Evolutionary conservation across 805 yeast species (phyloP).

Genomic region (Nakazawaea holstii): DNA sequence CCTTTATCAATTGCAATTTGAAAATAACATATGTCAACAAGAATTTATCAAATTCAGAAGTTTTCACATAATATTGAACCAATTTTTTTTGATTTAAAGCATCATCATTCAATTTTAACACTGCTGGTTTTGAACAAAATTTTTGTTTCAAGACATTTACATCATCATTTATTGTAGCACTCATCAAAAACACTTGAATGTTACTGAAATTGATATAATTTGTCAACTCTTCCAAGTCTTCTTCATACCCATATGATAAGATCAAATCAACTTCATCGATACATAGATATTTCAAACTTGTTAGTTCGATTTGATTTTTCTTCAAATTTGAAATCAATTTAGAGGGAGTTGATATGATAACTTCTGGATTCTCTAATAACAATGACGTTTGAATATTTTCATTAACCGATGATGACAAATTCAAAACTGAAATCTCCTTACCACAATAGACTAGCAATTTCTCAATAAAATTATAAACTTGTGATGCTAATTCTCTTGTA

Average conservation of each 20-base stretch:
- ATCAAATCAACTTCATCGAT: constrained; percentile 95
- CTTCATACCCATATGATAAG: constrained; percentile 84
- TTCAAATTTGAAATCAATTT: constrained; percentile 56
- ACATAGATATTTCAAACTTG: constrained; percentile 61
- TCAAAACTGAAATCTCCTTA: constrained; percentile 55
- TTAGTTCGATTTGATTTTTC: constrained; percentile 44
- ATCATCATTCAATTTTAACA: constrained; percentile 67
- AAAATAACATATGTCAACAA: constrained; percentile 85
- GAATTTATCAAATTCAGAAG: constrained; percentile 88
- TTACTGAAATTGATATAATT: constrained; percentile 62
- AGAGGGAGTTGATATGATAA: constrained; percentile 84
- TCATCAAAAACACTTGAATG: constrained; percentile 88
- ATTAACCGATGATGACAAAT: constrained; percentile 51
- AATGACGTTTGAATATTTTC: constrained; percentile 70
- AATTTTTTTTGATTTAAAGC: constrained; percentile 51
- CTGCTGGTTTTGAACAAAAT: constrained; percentile 81
- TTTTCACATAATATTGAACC: constrained; percentile 80
- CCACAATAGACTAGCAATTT: constrained; percentile 69
- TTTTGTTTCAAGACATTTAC: constrained; percentile 67
- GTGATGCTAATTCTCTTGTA: constrained; percentile 85
- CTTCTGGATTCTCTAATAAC: constrained; percentile 69
- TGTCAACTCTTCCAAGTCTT: constrained; percentile 68
- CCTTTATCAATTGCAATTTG: constrained; percentile 82
- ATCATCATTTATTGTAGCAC: constrained; percentile 91
- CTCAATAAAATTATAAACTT: constrained; percentile 67